Percentiles rank a stretch among this genome's conserved stretches.
Conservation (phyloP, 176 grass and related monocot species). For the Triticum urartu region DNA sequence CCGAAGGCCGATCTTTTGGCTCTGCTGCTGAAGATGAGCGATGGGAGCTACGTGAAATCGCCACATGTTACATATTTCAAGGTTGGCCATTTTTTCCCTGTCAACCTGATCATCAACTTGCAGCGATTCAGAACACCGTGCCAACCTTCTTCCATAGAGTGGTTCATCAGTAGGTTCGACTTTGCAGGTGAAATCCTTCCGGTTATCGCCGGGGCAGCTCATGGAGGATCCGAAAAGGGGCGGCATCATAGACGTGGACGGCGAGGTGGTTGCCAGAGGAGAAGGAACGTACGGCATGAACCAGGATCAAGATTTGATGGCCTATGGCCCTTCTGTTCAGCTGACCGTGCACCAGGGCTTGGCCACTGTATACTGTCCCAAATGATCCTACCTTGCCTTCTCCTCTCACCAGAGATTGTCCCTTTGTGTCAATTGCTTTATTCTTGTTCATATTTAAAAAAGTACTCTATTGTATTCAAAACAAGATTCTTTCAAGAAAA, state of each 20-base stretch:
- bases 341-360: conserved; percentile 66
- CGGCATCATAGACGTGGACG: conserved; percentile 81
- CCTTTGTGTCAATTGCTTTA: background rate
- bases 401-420: background rate
- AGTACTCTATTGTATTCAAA: background rate
- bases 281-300: conserved; percentile 11
- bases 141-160: background rate
- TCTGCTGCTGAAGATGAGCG: conserved; percentile 59
- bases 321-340: conserved; percentile 57
- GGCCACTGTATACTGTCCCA: conserved; percentile 56
- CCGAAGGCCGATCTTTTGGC: conserved; percentile 57
- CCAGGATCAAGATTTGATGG: conserved; percentile 49
- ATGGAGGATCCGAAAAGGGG: conserved; percentile 42
- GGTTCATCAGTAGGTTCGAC: background rate
- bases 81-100: conserved; percentile 21
- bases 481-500: background rate
- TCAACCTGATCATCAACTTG: background rate
- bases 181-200: conserved; percentile 61
- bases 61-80: conserved; percentile 70
- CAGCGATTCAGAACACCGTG: background rate
- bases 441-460: no score
- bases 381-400: conserved; percentile 5
- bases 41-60: conserved; percentile 80
- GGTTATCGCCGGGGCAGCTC: conserved; percentile 46
- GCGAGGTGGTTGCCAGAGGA: conserved; percentile 77